phyloP scores from a whole-genome alignment of 2,329 filamentous ascomycete species.

The Claviceps maximensis region DNA sequence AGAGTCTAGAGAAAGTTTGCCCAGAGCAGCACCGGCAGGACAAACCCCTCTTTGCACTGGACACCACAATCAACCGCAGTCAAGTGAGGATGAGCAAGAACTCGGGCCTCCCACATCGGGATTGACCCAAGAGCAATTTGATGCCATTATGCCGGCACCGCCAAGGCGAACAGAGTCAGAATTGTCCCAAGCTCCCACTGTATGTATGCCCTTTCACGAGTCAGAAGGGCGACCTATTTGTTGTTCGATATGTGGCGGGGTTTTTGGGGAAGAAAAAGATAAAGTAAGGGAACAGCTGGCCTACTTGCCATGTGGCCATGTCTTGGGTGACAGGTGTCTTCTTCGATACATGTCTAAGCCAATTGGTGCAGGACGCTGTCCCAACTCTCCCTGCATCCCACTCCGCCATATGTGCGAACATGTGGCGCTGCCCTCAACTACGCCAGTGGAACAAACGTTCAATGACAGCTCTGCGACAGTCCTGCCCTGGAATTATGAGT shows the following conservation, averaged over 20 bases:
- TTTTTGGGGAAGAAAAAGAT: neutral
- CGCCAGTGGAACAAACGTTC: neutral
- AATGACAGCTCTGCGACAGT: neutral
- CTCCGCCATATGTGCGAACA: conserved; percentile 12
- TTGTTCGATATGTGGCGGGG: conserved; percentile 7
- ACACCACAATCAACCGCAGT: neutral
- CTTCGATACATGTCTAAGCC: conserved; percentile 3
- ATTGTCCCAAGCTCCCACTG: conserved; percentile 1
- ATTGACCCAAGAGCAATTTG: neutral
- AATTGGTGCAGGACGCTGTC: conserved; percentile 3
- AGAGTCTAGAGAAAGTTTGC: neutral
- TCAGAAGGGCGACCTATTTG: neutral
- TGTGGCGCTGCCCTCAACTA: conserved; percentile 1
- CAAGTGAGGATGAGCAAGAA: neutral
- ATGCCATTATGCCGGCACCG: conserved; percentile 1
- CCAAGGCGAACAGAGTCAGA: neutral
- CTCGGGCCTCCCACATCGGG: too few relatives aligned
- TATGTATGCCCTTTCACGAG: neutral
- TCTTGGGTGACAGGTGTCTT: conserved; percentile 13
- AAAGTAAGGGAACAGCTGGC: conserved; percentile 7
- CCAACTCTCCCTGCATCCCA: conserved; percentile 5
- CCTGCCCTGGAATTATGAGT: conserved; percentile 11
- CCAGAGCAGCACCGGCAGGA: neutral
- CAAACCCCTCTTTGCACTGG: neutral
- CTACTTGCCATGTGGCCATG: conserved; percentile 16